Evolutionary conservation across 441 rosid species (phyloP).

Genomic region (Populus hybrid): DNA sequence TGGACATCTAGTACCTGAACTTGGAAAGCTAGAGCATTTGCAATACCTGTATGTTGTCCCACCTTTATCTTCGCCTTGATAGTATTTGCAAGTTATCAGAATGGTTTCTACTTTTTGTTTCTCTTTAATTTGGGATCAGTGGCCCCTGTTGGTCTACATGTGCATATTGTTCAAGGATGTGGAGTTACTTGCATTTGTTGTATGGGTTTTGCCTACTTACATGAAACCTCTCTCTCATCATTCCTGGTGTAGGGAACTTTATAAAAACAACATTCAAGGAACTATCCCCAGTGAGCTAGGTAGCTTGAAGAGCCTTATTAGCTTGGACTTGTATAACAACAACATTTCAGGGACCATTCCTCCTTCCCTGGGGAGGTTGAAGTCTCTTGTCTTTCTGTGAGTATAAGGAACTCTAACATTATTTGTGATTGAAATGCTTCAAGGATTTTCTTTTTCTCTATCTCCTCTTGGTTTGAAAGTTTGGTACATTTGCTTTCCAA

Average conservation of each 20-base stretch:
- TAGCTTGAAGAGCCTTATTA: slow-evolving; percentile 75
- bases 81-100: neutral
- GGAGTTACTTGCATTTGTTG: neutral
- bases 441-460: neutral
- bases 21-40: slow-evolving; percentile 81
- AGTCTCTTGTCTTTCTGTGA: slow-evolving; percentile 91
- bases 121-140: neutral
- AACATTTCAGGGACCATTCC: slow-evolving; percentile 78
- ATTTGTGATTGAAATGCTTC: slow-evolving; percentile 3
- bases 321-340: slow-evolving; percentile 93
- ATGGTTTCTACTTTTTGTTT: neutral
- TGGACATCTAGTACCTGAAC: slow-evolving; percentile 83
- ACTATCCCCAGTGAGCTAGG: slow-evolving; percentile 78
- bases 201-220: neutral
- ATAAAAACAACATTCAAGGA: slow-evolving; percentile 87
- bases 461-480: neutral
- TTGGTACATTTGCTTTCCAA: slow-evolving; percentile 4
- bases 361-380: slow-evolving; percentile 66
- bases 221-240: neutral
- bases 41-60: slow-evolving; percentile 73
- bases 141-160: neutral
- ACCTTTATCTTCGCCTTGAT: neutral
- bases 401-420: slow-evolving; percentile 24
- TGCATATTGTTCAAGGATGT: neutral
- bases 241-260: slow-evolving; percentile 65